Conservation (phyloP, 148 eudicot genomes). For the Heliosperma pusillum region DNA sequence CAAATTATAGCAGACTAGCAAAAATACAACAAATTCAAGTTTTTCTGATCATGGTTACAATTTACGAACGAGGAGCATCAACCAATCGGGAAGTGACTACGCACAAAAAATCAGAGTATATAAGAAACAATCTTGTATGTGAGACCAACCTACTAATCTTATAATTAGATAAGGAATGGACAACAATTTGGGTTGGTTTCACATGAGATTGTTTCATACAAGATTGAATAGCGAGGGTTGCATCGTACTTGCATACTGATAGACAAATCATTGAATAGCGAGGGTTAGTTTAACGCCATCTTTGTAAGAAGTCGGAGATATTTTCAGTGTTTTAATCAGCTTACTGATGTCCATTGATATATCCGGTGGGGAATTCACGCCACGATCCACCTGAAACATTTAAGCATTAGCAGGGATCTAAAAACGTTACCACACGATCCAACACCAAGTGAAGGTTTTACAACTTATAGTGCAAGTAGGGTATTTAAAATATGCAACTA, state of each 20-base stretch:
- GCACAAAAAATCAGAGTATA: too few species aligned
- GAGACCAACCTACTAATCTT: too few species aligned
- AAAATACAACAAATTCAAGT: neutral
- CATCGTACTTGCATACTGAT: conserved; percentile 1
- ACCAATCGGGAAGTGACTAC: neutral
- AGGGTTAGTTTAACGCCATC: conserved; percentile 77
- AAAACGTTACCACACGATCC: too few species aligned
- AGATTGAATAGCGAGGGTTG: neutral
- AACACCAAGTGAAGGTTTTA: too few species aligned
- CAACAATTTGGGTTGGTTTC: neutral
- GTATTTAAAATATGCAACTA: too few species aligned
- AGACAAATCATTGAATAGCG: conserved; percentile 32
- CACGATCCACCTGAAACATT: conserved; percentile 71
- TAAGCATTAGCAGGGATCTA: neutral
- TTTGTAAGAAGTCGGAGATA: conserved; percentile 49
- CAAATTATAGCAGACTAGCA: too few species aligned
- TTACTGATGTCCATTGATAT: conserved; percentile 85
- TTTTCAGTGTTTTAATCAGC: conserved; percentile 46
- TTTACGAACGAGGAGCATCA: too few species aligned
- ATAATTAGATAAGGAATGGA: neutral
- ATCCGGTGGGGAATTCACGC: conserved; percentile 86
- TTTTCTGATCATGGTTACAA: conserved; percentile 2
- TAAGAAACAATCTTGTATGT: too few species aligned
- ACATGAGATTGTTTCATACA: neutral
- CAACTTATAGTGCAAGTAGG: too few species aligned